Base-by-base conservation (phyloP, 495 filamentous ascomycete genomes). In the Neurospora sp. region DNA sequence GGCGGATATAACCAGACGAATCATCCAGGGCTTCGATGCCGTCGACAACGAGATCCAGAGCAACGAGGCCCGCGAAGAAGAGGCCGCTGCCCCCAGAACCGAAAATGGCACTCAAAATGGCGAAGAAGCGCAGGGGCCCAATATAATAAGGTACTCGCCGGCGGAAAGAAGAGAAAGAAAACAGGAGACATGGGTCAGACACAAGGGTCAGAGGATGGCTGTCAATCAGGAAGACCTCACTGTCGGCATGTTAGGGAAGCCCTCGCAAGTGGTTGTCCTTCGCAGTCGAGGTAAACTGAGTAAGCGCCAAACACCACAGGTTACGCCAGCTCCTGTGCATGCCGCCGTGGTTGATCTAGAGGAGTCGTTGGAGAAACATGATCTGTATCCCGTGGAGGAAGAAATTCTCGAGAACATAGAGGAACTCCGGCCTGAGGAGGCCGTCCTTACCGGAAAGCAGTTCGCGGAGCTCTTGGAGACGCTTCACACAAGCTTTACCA, bases 331-430 rank as follows among this genome's bases (percentile, higher is more conserved):
- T 42, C 37, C 59, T 59, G 42, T 17, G 71, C 28, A 45, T 36
- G 43, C 42, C 39, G 70, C 78, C 66, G 69, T 59, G 38, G 75
- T 79, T 37, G 77, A 80, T 72, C 80, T 84, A 24, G 72, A 80
- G 59, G 76, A 73, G 19, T 74, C 79, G 4, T 69, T 86, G 11
- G 73, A 80, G 2, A 73, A 75, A 13, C 79, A 84, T 75, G 74
- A 62, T 15, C 45, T 71, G 24, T 48, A 75, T 9, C 69, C 79
- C 3, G 70, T 70, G 1, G 21, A 71, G 6, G 66, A 83, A 8
- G 83, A 86, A 21, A 74, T 83, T 8, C 54, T 81, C 5, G 74
- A 79, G 43, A 83, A 85, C 74, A 85, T 89, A 72, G 76, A 85
- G 45, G 76, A 77, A 38, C 78, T 88, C 17, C 78, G 76, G 72